Conservation (phyloP, 257 asterid species). For the Striga asiatica region DNA sequence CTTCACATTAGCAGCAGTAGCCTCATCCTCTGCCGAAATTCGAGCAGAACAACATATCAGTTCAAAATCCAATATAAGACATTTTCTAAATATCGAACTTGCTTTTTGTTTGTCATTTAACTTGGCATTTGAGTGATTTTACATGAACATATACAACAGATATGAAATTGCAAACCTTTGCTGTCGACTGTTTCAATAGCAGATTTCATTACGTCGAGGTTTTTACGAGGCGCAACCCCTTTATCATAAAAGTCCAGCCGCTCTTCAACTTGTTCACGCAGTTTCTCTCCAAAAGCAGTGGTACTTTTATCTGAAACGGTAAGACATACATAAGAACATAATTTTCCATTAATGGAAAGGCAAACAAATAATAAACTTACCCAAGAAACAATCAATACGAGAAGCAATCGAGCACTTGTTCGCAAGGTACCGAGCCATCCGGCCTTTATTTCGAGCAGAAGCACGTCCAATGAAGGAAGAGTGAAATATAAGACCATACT, state of each 20-base stretch:
- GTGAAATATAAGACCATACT: slow-evolving; percentile 93
- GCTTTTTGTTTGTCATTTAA: no score
- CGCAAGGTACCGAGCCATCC: slow-evolving; percentile 98
- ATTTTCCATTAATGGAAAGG: neutral
- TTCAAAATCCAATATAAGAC: neutral
- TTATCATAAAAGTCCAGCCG: slow-evolving; percentile 88
- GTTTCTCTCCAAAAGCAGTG: slow-evolving; percentile 77
- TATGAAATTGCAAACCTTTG: slow-evolving; percentile 38
- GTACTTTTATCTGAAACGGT: slow-evolving; percentile 54
- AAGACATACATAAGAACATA: neutral
- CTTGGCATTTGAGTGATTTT: no score
- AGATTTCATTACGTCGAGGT: slow-evolving; percentile 81
- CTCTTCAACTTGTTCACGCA: slow-evolving; percentile 98
- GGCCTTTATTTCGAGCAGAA: slow-evolving; percentile 80
- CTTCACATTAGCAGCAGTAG: slow-evolving; percentile 22
- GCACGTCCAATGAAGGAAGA: slow-evolving; percentile 99
- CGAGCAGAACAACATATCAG: no score
- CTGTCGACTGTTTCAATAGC: slow-evolving; percentile 40
- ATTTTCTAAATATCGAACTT: no score
- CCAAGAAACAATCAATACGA: slow-evolving; percentile 87
- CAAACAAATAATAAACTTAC: slow-evolving; percentile 29
- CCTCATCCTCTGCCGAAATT: slow-evolving; percentile 32
- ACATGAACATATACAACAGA: no score
- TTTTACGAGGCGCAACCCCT: slow-evolving; percentile 96
- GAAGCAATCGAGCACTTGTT: slow-evolving; percentile 99